These are phyloP conservation scores for Firmiana major DNA, from an alignment of 345 rosid genomes.

Conservation along the genomic window DNA sequence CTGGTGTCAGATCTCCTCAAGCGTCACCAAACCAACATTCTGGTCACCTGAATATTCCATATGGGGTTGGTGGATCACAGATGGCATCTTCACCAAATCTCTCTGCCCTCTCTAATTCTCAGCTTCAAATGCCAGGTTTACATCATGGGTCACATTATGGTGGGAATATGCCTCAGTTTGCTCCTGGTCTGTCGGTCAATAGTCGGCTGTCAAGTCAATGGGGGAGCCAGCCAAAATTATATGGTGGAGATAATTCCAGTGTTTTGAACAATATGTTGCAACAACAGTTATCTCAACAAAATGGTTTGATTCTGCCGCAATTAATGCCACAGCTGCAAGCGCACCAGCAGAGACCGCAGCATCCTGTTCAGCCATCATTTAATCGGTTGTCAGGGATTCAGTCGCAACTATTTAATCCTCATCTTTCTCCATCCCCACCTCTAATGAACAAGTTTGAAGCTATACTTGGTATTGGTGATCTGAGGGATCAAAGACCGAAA, in stretches of 20 bases:
- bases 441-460: constrained; percentile 56
- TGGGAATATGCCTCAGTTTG: constrained; percentile 55
- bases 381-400: constrained; percentile 69
- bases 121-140: constrained; percentile 38
- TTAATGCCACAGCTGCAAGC: constrained; percentile 54
- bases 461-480: constrained; percentile 45
- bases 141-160: constrained; percentile 67
- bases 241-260: constrained; percentile 65
- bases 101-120: constrained; percentile 59
- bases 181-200: constrained; percentile 54
- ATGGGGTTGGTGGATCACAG: constrained; percentile 61
- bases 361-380: constrained; percentile 57
- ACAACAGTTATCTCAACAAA: constrained; percentile 66
- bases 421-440: constrained; percentile 62
- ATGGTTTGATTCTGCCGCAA: constrained; percentile 62
- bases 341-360: constrained; percentile 65
- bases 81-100: constrained; percentile 64
- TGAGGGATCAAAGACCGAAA: constrained; percentile 62
- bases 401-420: constrained; percentile 58
- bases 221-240: constrained; percentile 58
- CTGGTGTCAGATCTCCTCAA: constrained; percentile 57
- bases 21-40: constrained; percentile 62
- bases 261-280: constrained; percentile 50
- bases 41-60: constrained; percentile 46
- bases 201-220: constrained; percentile 59